phyloP scores from a whole-genome alignment of 371 early-diverging fungal genomes.

The Phascolomyces articulosus region DNA sequence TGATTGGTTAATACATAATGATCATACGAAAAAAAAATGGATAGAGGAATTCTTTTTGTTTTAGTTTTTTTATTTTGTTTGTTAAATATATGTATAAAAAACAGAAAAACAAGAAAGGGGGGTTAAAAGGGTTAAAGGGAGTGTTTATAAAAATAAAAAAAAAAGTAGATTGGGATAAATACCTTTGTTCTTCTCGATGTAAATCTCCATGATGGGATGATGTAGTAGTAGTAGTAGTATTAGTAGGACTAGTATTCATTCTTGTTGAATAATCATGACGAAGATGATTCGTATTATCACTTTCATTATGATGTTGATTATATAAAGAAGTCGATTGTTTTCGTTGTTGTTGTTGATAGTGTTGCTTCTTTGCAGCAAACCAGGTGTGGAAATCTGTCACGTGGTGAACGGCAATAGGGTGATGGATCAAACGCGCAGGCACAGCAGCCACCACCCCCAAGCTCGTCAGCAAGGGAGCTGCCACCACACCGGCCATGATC shows the following conservation, averaged over 20 bases:
- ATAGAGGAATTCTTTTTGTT: no score
- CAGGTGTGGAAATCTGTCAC: conserved; percentile 1
- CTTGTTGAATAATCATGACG: not conserved
- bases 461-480: conserved; percentile 31
- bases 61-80: not conserved
- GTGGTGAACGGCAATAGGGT: conserved; percentile 6
- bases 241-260: no score
- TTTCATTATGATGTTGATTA: not conserved
- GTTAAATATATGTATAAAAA: not conserved
- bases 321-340: not conserved
- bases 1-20: no score
- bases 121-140: no score
- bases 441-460: conserved; percentile 5
- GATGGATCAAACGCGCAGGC: conserved; percentile 7
- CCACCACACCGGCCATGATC: conserved; percentile 28
- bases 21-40: no score
- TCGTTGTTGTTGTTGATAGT: conserved; percentile 1
- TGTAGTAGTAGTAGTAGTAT: not conserved
- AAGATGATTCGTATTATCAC: not conserved
- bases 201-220: not conserved
- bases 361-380: not conserved
- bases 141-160: no score
- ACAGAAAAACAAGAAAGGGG: not conserved
- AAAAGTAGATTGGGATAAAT: not conserved
- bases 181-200: conserved; percentile 12